Evolutionary conservation across 805 yeast species (phyloP).

Genomic region (Suhomyces sp.): DNA sequence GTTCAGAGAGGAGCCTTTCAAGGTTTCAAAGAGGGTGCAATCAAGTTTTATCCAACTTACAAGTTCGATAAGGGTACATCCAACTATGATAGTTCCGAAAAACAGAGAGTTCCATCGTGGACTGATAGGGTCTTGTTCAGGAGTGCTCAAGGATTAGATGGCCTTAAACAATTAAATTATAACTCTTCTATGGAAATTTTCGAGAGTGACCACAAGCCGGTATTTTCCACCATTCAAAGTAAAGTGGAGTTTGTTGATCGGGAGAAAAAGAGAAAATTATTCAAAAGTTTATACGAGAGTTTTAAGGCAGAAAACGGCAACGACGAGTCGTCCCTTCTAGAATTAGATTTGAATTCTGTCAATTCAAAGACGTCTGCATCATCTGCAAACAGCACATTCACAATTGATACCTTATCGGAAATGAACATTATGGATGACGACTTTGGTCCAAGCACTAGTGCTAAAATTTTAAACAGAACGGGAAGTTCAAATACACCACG

Average conservation of each 20-base stretch:
- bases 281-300: conserved; percentile 25
- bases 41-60: conserved; percentile 86
- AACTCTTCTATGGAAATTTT: conserved; percentile 56
- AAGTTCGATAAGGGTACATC: conserved; percentile 87
- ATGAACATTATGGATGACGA: conserved; percentile 35
- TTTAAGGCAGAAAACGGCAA: conserved; percentile 30
- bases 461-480: conserved; percentile 7
- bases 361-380: conserved; percentile 8
- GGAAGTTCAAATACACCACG: conserved; percentile 16
- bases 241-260: conserved; percentile 64
- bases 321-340: conserved; percentile 12
- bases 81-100: conserved; percentile 83
- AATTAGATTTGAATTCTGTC: conserved; percentile 7
- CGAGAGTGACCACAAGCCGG: conserved; percentile 91
- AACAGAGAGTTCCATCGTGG: conserved; percentile 95
- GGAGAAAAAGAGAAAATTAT: conserved; percentile 25
- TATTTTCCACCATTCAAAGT: conserved; percentile 72
- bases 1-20: conserved; percentile 19
- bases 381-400: conserved; percentile 16
- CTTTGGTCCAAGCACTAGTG: conserved; percentile 21
- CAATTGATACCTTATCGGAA: conserved; percentile 30
- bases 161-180: conserved; percentile 62
- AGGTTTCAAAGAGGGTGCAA: conserved; percentile 65
- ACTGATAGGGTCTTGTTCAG: conserved; percentile 78
- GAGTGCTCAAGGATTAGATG: conserved; percentile 41